These are phyloP conservation scores for Cladosporium cucumerinum DNA, from an alignment of 2,329 filamentous ascomycete species.

Conservation along the genomic window DNA sequence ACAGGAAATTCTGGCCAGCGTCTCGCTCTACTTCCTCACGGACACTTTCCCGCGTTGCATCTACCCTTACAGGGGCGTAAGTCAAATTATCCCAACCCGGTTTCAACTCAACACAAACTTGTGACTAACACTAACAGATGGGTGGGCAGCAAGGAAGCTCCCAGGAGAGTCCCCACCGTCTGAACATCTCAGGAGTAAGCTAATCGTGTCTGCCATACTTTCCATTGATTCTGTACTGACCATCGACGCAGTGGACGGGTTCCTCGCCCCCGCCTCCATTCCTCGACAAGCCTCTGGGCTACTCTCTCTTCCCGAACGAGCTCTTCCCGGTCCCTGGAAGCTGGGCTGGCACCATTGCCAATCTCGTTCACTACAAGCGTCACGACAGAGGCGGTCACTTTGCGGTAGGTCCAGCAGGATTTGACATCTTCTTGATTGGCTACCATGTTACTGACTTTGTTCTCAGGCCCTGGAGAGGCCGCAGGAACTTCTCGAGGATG, in stretches of 20 bases:
- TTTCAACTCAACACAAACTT: no score
- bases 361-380: conserved; percentile 37
- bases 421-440: not conserved
- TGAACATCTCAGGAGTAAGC: not conserved
- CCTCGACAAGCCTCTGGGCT: conserved; percentile 43
- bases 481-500: conserved; percentile 32
- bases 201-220: not conserved
- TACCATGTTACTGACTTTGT: not conserved
- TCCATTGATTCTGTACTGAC: not conserved
- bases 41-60: conserved; percentile 47
- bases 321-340: conserved; percentile 38
- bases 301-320: conserved; percentile 45
- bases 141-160: conserved; percentile 1
- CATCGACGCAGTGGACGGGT: not conserved
- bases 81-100: not conserved
- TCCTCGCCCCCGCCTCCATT: conserved; percentile 21
- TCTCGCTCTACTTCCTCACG: conserved; percentile 56
- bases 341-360: conserved; percentile 34
- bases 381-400: conserved; percentile 42
- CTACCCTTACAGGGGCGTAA: conserved; percentile 47
- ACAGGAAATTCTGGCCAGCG: conserved; percentile 43
- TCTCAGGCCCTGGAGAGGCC: conserved; percentile 36
- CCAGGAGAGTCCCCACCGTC: not conserved
- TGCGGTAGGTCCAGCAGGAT: conserved; percentile 28
- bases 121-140: not conserved